Conservation (phyloP, 495 filamentous ascomycete species). For the Talaromyces thailandensis region DNA sequence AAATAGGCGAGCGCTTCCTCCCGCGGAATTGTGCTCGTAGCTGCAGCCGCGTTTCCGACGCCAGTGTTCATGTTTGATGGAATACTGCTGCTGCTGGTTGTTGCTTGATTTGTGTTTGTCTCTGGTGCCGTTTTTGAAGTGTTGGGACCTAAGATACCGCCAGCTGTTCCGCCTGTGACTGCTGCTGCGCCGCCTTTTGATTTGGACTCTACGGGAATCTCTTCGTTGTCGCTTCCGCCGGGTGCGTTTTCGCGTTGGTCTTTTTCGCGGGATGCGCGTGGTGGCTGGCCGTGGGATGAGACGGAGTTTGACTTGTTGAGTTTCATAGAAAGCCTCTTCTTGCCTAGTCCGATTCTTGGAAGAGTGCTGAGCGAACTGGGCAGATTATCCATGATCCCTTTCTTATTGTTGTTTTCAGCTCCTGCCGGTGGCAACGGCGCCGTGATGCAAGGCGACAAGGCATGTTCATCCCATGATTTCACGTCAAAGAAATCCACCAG, state of each 20-base stretch:
- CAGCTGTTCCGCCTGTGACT: not conserved
- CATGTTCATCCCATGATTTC: constrained; percentile 70
- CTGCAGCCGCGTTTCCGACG: constrained; percentile 16
- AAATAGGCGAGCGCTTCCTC: constrained; percentile 62
- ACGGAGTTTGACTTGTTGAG: not conserved
- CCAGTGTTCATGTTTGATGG: not conserved
- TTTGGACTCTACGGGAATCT: not conserved
- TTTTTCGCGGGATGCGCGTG: not conserved
- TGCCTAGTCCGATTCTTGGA: constrained; percentile 7
- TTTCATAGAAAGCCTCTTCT: constrained; percentile 3
- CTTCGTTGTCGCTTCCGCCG: not conserved
- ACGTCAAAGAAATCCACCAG: constrained; percentile 77
- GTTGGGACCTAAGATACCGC: not conserved
- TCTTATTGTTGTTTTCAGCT: constrained; percentile 4
- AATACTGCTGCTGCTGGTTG: constrained; percentile 13
- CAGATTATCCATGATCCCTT: constrained; percentile 38
- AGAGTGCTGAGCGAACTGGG: constrained; percentile 14
- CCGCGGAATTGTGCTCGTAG: constrained; percentile 36
- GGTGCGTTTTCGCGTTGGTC: not conserved
- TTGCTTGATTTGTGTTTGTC: constrained; percentile 7
- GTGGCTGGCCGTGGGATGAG: not conserved
- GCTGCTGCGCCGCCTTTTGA: not conserved
- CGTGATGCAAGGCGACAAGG: constrained; percentile 67
- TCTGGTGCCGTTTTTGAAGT: not conserved
- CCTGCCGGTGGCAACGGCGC: constrained; percentile 42